phyloP scores from a whole-genome alignment of 495 filamentous ascomycete genomes.

The Penicillium diatomitis region DNA sequence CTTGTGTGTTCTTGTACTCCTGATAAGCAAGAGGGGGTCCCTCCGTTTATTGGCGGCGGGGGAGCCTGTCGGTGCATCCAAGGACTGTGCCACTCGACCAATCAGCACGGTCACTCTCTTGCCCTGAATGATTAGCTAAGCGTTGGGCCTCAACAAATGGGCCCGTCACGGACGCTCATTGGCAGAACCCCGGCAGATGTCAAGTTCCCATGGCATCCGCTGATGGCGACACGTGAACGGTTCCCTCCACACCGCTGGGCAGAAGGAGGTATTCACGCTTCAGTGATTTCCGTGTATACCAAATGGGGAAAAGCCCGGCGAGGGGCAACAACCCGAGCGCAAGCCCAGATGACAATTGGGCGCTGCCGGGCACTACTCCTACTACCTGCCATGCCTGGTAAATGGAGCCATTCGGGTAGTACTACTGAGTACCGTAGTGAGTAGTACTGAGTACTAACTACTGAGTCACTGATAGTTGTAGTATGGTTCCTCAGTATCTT shows the following conservation, averaged over 20 bases:
- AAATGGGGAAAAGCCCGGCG: no score
- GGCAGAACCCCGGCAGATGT: background rate
- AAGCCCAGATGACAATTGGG: no score
- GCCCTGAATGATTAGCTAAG: conserved; percentile 1
- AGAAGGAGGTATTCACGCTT: background rate
- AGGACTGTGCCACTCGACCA: background rate
- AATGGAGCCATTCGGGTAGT: no score
- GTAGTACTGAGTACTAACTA: no score
- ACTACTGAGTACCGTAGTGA: no score
- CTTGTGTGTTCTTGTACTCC: background rate
- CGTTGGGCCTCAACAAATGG: conserved; percentile 14
- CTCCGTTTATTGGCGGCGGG: conserved; percentile 1
- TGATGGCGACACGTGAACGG: background rate
- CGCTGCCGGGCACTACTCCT: no score
- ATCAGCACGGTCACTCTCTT: background rate
- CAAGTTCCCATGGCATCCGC: background rate
- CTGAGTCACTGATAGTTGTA: no score
- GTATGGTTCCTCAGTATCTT: no score
- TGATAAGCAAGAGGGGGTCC: background rate
- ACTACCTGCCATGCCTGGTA: no score
- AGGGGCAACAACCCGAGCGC: no score
- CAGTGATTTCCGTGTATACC: no score
- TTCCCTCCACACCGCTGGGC: background rate
- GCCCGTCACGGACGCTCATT: conserved; percentile 1
- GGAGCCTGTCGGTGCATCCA: no score